Evolutionary conservation across 768 basidiomycete genomes (phyloP).

Genomic region (Cystobasidiopsis lactophilus): DNA sequence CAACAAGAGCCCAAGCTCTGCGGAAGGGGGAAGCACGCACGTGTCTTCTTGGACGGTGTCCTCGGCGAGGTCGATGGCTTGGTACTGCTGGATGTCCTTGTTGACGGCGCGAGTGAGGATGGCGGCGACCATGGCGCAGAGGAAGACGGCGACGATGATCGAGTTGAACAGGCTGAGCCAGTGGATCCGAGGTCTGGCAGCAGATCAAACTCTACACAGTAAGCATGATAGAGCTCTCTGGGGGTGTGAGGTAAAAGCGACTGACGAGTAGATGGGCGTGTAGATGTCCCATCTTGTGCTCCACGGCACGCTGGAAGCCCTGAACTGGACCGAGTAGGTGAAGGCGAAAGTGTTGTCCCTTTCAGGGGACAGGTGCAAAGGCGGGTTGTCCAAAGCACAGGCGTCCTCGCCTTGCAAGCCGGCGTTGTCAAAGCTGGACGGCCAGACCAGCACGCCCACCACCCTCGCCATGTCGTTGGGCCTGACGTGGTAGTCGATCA

Average conservation of each 20-base stretch:
- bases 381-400: not conserved
- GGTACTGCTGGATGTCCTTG: slow-evolving; percentile 86
- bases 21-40: too few species aligned
- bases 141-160: slow-evolving; percentile 68
- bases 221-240: too few species aligned
- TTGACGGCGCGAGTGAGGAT: slow-evolving; percentile 65
- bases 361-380: not conserved
- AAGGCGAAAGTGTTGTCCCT: slow-evolving; percentile 35
- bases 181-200: slow-evolving; percentile 83
- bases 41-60: slow-evolving; percentile 47
- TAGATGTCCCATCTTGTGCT: slow-evolving; percentile 95
- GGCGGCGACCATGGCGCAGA: slow-evolving; percentile 64
- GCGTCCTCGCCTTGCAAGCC: slow-evolving; percentile 2
- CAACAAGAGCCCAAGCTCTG: too few species aligned
- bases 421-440: slow-evolving; percentile 27
- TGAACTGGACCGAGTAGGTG: slow-evolving; percentile 72
- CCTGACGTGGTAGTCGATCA: slow-evolving; percentile 50
- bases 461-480: slow-evolving; percentile 52
- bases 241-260: too few species aligned
- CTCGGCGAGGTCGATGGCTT: slow-evolving; percentile 61
- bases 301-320: slow-evolving; percentile 38
- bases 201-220: too few species aligned
- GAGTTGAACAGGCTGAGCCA: slow-evolving; percentile 93
- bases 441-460: slow-evolving; percentile 83
- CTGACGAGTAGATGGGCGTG: slow-evolving; percentile 33